Evolutionary conservation across 768 basidiomycete genomes (phyloP).

Genomic region (Fomitopsis pulvina): DNA sequence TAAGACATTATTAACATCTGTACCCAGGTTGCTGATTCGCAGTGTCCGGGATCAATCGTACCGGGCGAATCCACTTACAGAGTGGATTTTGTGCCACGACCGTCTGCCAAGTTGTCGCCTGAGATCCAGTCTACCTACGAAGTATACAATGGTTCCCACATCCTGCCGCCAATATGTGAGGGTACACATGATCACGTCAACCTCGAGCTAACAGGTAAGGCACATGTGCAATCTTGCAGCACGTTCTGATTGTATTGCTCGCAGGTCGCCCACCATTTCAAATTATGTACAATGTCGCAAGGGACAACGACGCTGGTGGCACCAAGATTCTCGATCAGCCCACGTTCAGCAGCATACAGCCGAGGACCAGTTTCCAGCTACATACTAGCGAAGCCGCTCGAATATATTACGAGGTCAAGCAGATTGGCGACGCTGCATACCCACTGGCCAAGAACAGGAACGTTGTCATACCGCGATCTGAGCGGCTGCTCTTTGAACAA

Average conservation of each 20-base stretch:
- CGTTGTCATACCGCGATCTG: constrained; percentile 56
- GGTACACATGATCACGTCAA: constrained; percentile 78
- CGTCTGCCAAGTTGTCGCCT: constrained; percentile 61
- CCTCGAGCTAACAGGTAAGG: constrained; percentile 67
- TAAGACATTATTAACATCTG: constrained; percentile 4
- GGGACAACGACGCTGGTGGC: constrained; percentile 58
- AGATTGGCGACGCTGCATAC: constrained; percentile 82
- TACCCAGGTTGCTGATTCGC: constrained; percentile 67
- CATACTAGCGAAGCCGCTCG: constrained; percentile 72
- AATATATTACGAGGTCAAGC: constrained; percentile 87
- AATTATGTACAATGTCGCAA: constrained; percentile 82
- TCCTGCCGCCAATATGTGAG: constrained; percentile 76
- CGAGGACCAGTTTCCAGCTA: constrained; percentile 72
- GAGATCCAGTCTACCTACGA: constrained; percentile 52
- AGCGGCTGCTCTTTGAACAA: constrained; percentile 77
- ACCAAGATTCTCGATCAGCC: constrained; percentile 70
- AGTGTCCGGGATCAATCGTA: constrained; percentile 74
- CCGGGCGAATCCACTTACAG: constrained; percentile 53
- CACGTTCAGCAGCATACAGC: constrained; percentile 80
- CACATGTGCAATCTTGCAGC: background rate
- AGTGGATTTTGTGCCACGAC: constrained; percentile 77
- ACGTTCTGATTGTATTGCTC: background rate
- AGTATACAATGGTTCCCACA: constrained; percentile 63
- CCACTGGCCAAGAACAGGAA: constrained; percentile 64
- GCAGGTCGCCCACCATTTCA: constrained; percentile 90